Evolutionary conservation across 2,329 filamentous ascomycete species (phyloP).

Genomic region (Fusarium pseudoanthophilum): DNA sequence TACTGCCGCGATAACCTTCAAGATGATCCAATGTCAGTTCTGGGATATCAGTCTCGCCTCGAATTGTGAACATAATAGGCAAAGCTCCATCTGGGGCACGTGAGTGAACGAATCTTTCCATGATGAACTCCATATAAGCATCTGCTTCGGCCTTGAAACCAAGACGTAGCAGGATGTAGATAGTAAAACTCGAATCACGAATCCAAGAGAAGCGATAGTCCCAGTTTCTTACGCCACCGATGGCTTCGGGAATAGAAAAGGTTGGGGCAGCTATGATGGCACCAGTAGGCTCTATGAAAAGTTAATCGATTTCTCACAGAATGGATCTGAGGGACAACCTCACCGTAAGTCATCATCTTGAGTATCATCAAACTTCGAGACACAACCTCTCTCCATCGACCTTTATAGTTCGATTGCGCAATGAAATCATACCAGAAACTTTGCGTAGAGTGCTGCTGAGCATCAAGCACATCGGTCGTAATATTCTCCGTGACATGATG

Average conservation of each 20-base stretch:
- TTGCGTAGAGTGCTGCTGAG: slow-evolving; percentile 75
- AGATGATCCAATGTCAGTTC: slow-evolving; percentile 76
- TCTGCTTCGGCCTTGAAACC: slow-evolving; percentile 81
- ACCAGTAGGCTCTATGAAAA: slow-evolving; percentile 71
- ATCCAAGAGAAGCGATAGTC: slow-evolving; percentile 84
- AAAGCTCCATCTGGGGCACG: slow-evolving; percentile 69
- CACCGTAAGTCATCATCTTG: slow-evolving; percentile 76
- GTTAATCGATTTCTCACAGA: slow-evolving; percentile 1
- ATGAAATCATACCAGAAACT: slow-evolving; percentile 81
- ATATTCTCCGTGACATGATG: slow-evolving; percentile 68
- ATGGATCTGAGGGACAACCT: background rate
- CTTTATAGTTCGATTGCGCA: slow-evolving; percentile 74
- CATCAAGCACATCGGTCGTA: slow-evolving; percentile 67
- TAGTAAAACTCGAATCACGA: slow-evolving; percentile 79
- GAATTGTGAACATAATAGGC: slow-evolving; percentile 85
- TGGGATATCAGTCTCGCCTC: slow-evolving; percentile 78
- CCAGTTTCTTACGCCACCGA: slow-evolving; percentile 75
- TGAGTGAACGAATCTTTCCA: slow-evolving; percentile 72
- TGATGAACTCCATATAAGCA: slow-evolving; percentile 83
- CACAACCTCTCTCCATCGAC: slow-evolving; percentile 78
- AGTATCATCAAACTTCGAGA: slow-evolving; percentile 77
- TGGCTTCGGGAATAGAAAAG: slow-evolving; percentile 79
- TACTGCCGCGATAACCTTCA: slow-evolving; percentile 76
- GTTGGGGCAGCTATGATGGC: slow-evolving; percentile 81
- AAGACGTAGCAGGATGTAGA: slow-evolving; percentile 80